Percentiles rank a stretch among this genome's conserved stretches.
Evolutionary conservation across 2,329 filamentous ascomycete species (phyloP).

Genomic region (Calonectria henricotiae): DNA sequence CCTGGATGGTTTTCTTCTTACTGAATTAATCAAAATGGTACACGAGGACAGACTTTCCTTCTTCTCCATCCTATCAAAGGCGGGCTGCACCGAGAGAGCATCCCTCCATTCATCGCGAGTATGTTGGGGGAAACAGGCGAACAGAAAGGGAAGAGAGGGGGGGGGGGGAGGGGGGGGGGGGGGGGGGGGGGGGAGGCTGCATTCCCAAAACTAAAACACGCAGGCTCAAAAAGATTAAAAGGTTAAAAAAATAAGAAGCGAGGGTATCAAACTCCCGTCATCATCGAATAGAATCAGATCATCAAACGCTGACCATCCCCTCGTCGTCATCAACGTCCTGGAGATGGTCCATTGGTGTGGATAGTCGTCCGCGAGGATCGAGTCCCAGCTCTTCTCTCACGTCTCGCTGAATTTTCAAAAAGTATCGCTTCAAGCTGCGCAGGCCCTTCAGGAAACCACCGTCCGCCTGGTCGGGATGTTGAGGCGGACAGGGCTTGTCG

Average conservation of each 20-base stretch:
- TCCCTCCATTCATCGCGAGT: too few relatives aligned
- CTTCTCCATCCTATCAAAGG: too few relatives aligned
- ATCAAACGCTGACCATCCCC: constrained; percentile 57
- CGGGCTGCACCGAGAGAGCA: too few relatives aligned
- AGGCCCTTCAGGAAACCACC: constrained; percentile 91
- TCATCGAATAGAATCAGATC: constrained; percentile 9
- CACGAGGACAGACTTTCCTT: too few relatives aligned
- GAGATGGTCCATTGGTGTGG: constrained; percentile 44
- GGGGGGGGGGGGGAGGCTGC: constrained; percentile 7
- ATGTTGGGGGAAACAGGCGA: too few relatives aligned
- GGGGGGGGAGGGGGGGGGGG: neutral
- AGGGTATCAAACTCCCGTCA: constrained; percentile 44
- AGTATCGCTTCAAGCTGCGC: constrained; percentile 84
- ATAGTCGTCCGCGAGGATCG: constrained; percentile 54
- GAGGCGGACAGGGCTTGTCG: constrained; percentile 82
- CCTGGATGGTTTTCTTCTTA: too few relatives aligned
- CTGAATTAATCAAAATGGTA: too few relatives aligned
- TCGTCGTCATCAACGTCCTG: constrained; percentile 53
- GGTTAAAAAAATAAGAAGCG: constrained; percentile 38
- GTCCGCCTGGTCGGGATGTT: constrained; percentile 86
- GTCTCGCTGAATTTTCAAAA: constrained; percentile 89
- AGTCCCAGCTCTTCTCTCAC: constrained; percentile 72
- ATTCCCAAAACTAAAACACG: constrained; percentile 40
- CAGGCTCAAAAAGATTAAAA: constrained; percentile 31
- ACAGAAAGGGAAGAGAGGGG: too few relatives aligned